phyloP scores from a whole-genome alignment of 1,284 basidiomycete species.

The Trametes pubescens region DNA sequence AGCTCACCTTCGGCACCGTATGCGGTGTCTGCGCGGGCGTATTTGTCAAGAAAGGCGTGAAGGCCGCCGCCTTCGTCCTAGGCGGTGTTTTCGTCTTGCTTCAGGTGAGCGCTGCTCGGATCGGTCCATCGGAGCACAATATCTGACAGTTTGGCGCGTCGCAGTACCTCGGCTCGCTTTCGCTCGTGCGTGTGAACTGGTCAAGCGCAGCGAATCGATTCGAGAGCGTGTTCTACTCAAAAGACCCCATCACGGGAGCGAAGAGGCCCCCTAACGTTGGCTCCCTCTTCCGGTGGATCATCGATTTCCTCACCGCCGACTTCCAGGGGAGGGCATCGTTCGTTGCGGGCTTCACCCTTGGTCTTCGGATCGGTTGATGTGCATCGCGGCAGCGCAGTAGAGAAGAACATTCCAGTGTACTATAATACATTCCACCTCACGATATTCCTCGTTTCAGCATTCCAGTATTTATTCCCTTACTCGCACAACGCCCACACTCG shows the following conservation, averaged over 20 bases:
- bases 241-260: slow-evolving; percentile 56
- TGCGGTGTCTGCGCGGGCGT: slow-evolving; percentile 91
- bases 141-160: slow-evolving; percentile 13
- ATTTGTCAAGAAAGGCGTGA: slow-evolving; percentile 94
- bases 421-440: neutral
- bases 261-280: slow-evolving; percentile 66
- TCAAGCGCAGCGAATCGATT: slow-evolving; percentile 63
- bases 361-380: slow-evolving; percentile 60
- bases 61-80: slow-evolving; percentile 82
- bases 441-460: neutral
- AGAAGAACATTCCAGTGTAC: slow-evolving; percentile 6
- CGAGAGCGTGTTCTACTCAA: slow-evolving; percentile 76
- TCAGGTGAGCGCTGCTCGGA: slow-evolving; percentile 64
- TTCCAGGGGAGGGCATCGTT: slow-evolving; percentile 89
- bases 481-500: neutral
- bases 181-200: slow-evolving; percentile 88
- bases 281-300: slow-evolving; percentile 75
- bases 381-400: neutral
- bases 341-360: slow-evolving; percentile 73
- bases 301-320: slow-evolving; percentile 91
- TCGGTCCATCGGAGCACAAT: neutral
- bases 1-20: slow-evolving; percentile 89
- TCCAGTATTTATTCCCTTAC: neutral
- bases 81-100: slow-evolving; percentile 89
- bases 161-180: slow-evolving; percentile 80